phyloP scores from a whole-genome alignment of 305 asterid species.

The Fraxinus sp. region DNA sequence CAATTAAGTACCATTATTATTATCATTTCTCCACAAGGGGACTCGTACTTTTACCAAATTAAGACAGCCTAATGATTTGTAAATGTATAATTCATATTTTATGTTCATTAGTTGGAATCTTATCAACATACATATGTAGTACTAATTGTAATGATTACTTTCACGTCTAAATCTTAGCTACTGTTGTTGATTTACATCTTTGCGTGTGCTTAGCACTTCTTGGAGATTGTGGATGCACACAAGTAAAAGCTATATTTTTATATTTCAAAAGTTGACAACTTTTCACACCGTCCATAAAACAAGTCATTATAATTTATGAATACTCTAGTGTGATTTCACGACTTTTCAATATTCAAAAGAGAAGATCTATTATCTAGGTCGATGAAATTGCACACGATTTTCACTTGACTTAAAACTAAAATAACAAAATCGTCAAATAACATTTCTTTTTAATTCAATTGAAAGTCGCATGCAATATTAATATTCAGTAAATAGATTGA shows the following conservation, averaged over 20 bases:
- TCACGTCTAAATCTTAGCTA: slow-evolving; percentile 4
- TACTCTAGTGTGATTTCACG: background rate
- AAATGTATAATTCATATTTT: background rate
- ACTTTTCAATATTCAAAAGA: background rate
- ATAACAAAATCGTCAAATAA: background rate
- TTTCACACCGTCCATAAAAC: background rate
- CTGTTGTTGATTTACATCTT: background rate
- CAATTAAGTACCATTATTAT: background rate
- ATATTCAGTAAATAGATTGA: background rate
- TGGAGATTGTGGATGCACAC: background rate
- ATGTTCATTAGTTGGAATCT: background rate
- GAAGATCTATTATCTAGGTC: background rate
- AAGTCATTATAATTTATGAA: background rate
- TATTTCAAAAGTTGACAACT: background rate
- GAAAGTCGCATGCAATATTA: background rate
- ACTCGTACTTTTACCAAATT: background rate
- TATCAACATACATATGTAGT: background rate
- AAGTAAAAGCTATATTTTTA: background rate
- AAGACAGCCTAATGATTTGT: background rate
- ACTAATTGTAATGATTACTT: background rate
- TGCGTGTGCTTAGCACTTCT: background rate
- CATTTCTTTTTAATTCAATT: too few species aligned
- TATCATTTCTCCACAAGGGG: background rate
- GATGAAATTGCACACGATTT: background rate
- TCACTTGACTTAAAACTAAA: background rate